These are phyloP conservation scores for Malus domestica DNA, from an alignment of 306 rosid species.

Conservation along the genomic window ASM211411v1 NC_041795.1:30284501-30285000, in stretches of 20 bases:
- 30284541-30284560: conserved; percentile 16
- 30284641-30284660: neutral
- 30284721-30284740: neutral
- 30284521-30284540: conserved; percentile 9
- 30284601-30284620: neutral
- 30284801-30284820: neutral
- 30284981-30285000: neutral
- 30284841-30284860: neutral
- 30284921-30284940: neutral
- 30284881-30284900: neutral
- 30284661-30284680: neutral
- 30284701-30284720: neutral
- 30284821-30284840: neutral
- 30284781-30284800: neutral
- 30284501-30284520: conserved; percentile 16
- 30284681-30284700: neutral
- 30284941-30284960: neutral
- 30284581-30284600: neutral
- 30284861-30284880: neutral
- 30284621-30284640: neutral
- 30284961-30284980: neutral
- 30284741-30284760: neutral
- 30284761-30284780: neutral
- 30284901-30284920: neutral
- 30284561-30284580: conserved; percentile 1